Evolutionary conservation across 192 early-diverging fungal genomes (phyloP), one percentile per base, ranked within the genome.

Genomic region (Linnemannia schmuckeri): DNA sequence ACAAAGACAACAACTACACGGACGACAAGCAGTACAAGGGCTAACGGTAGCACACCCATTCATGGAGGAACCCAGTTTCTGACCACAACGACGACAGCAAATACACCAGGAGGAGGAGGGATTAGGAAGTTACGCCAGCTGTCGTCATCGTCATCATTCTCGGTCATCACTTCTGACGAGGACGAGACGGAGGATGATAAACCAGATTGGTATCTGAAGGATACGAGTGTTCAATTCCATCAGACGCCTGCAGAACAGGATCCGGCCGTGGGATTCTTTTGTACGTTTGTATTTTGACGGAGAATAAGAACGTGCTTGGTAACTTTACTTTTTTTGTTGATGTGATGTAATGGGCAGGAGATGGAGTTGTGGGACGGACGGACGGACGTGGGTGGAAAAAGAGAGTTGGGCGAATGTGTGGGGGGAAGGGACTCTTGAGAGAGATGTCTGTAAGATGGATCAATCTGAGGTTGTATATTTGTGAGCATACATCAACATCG

Each of bases 231-330:
- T 44, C 82, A 78, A 38, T 83, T 74, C 33, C 76, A 74, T 40
- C 78, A 49, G 72, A 74, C 76, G 2, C 76, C 76, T 22, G 82
- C 82, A 40, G 76, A 83, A 69, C 76, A 78, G 10, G 82, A 83
- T 63, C 82, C 82, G 54, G 82, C 82, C 33, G 82, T 83, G 33
- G 82, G 82, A 37, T 83, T 83, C 76, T 83, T 83, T 54, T 83
- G 82, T 83, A 81, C 72, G 77, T 38, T n/a, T n/a, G 46, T 42
- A 42, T 71, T 37, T 37, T 37, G 37, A 37, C 37, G 37, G 37
- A 2, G 37, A 37, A 37, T 37, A 37, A 37, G 37, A 37, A 3
- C 3, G 37, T 13, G 20, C 49, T 3, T n/a, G 41, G 35, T 9
- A 35, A 37, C 17, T 47, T 72, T 24, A 42, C 30, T 24, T 24